A percentile compares a stretch with the other conserved stretches of the same genome.
phyloP scores from a whole-genome alignment of 352 stramenopile genomes.

The Globisporangium abappressorium region DNA sequence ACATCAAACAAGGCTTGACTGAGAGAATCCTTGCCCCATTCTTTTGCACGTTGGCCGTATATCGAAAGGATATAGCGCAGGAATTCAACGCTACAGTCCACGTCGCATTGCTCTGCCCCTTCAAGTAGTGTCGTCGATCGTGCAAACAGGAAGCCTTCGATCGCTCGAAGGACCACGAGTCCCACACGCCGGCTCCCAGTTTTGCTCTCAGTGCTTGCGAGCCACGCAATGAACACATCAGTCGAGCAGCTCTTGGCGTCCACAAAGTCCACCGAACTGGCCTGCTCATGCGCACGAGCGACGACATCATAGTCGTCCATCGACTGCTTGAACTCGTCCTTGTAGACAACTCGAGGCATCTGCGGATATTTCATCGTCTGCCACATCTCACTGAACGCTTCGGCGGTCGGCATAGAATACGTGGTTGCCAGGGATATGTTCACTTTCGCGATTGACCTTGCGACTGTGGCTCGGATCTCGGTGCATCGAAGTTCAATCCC shows the following conservation, averaged over 20 bases:
- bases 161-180: slow-evolving; percentile 22
- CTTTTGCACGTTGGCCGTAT: slow-evolving; percentile 5
- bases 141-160: slow-evolving; percentile 36
- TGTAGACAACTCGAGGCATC: not conserved
- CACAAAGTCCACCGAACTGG: not conserved
- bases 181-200: not conserved
- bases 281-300: not conserved
- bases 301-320: not conserved
- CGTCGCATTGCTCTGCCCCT: not conserved
- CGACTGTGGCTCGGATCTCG: not conserved
- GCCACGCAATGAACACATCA: slow-evolving; percentile 9
- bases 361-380: not conserved
- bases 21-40: slow-evolving; percentile 19
- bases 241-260: not conserved
- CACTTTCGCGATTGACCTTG: not conserved
- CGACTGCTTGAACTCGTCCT: not conserved
- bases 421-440: not conserved
- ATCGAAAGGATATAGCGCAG: slow-evolving; percentile 8
- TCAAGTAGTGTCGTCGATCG: not conserved
- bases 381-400: not conserved
- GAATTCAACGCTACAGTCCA: not conserved
- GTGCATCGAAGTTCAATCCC: not conserved
- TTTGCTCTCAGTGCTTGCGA: not conserved
- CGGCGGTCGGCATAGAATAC: slow-evolving; percentile 1
- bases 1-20: slow-evolving; percentile 23